Evolutionary conservation across 371 early-diverging fungal species (phyloP), one percentile per base, ranked within the genome.

Genomic region (Fennellomyces sp.): DNA sequence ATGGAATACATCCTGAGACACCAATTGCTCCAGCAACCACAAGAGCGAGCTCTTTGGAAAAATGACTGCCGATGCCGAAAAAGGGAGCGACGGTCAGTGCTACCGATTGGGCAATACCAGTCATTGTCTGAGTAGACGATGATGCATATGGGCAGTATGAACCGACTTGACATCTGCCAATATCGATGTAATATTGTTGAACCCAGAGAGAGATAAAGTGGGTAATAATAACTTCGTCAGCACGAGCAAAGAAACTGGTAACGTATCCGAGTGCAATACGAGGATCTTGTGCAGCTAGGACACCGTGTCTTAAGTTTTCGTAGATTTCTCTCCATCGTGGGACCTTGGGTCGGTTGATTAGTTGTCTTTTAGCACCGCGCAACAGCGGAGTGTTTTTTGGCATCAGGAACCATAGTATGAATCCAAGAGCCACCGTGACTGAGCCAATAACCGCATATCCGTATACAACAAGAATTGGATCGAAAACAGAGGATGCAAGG

Each of bases 151-250:
- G 64, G 52, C 88, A 87, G 4, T 58, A 52, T 17, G 52, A 23
- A 0, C 69, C 67, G 8, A 60, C 69, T 23, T 33, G 52, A 53
- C 92, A 91, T 35, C 65, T 73, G 0, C 87, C 88, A 5, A 47
- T 26, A 11, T 81, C 82, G 55, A 86, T 65, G 58, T 82, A 89
- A 62, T 86, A 78, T 54, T 84, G 74, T 33, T 82, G 76, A 1
- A 91, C 78, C 92, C 92, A 94, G 5, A 91, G 73, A 5, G 88
- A 83, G n/a, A 94, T 64, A 60, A 87, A 93, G 8, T 87, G 73
- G 4, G 92, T 81, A 38, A 94, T 74, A 27, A 89, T 83, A 28
- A 91, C 82, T 23, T 91, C 87, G 65, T 91, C 92, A 0, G 88
- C 91, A 54, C 94, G 85, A 4, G 93, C 86, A 63, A 85, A 84